Percentiles rank a stretch among this genome's conserved stretches.
Evolutionary conservation across 2,329 filamentous ascomycete species (phyloP).

Genomic region (Phialophora tarda): DNA sequence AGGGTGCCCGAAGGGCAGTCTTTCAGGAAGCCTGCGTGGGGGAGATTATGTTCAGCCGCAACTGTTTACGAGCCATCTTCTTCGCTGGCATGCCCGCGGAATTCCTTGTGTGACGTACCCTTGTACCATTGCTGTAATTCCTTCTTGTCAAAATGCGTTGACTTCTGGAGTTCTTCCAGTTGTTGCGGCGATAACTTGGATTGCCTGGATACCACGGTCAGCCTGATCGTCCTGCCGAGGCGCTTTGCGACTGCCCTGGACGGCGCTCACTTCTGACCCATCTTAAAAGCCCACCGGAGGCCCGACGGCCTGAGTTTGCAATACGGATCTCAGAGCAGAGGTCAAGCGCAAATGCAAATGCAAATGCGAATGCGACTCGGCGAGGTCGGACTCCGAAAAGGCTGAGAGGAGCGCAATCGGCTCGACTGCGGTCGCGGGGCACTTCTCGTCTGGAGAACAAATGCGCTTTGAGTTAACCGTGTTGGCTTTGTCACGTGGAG

Average conservation of each 20-base stretch:
- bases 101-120: slow-evolving; percentile 62
- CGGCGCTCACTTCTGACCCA: slow-evolving; percentile 36
- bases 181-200: slow-evolving; percentile 98
- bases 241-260: slow-evolving; percentile 2
- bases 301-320: slow-evolving; percentile 26
- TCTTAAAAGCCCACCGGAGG: slow-evolving; percentile 30
- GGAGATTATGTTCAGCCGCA: slow-evolving; percentile 24
- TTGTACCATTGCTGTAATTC: slow-evolving; percentile 99
- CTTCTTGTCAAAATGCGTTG: slow-evolving; percentile 99
- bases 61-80: neutral
- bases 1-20: slow-evolving; percentile 97
- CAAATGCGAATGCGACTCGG: slow-evolving; percentile 15
- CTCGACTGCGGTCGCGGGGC: slow-evolving; percentile 16
- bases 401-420: slow-evolving; percentile 18
- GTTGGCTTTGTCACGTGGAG: neutral
- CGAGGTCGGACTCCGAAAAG: slow-evolving; percentile 4
- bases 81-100: neutral
- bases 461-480: neutral
- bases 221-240: slow-evolving; percentile 2
- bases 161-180: slow-evolving; percentile 92
- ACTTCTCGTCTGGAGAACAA: neutral
- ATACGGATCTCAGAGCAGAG: slow-evolving; percentile 15
- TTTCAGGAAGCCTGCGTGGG: slow-evolving; percentile 69
- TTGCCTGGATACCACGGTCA: slow-evolving; percentile 65
- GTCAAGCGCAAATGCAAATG: neutral